Percentiles rank a stretch among this genome's conserved stretches.
These are phyloP conservation scores for Astathelohania contejeani DNA, from an alignment of 371 early-diverging fungal genomes.

Conservation along the genomic window DNA sequence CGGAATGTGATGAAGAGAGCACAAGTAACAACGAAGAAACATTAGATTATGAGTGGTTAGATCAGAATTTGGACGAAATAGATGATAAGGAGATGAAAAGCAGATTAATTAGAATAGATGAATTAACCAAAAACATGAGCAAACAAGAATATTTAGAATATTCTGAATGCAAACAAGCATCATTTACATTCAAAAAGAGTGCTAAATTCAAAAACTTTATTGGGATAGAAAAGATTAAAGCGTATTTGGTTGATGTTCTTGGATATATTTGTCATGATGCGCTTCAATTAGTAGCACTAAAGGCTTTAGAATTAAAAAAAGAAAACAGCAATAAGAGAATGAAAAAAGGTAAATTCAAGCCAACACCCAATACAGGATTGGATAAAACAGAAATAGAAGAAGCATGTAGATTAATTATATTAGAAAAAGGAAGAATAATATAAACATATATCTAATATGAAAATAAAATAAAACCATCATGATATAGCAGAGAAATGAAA, in stretches of 20 bases:
- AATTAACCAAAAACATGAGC: slow-evolving; percentile 77
- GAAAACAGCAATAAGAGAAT: too few relatives aligned
- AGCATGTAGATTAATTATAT: too few relatives aligned
- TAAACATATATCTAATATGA: too few relatives aligned
- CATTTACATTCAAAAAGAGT: slow-evolving; percentile 77
- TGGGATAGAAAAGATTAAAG: slow-evolving; percentile 62
- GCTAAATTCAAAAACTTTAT: slow-evolving; percentile 89
- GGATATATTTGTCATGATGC: slow-evolving; percentile 79
- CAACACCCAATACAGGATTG: too few relatives aligned
- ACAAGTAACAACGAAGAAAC: slow-evolving; percentile 12
- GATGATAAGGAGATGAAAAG: not conserved
- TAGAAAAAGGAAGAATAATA: too few relatives aligned
- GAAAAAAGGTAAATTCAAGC: too few relatives aligned
- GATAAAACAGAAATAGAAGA: too few relatives aligned
- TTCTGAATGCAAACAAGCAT: slow-evolving; percentile 85
- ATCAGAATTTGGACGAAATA: not conserved
- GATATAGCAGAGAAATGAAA: too few relatives aligned
- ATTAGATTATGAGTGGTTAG: not conserved
- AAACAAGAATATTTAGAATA: slow-evolving; percentile 90
- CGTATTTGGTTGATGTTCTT: slow-evolving; percentile 58
- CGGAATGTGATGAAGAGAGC: slow-evolving; percentile 9
- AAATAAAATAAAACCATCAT: too few relatives aligned
- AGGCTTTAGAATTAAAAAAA: too few relatives aligned
- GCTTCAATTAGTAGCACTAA: slow-evolving; percentile 24
- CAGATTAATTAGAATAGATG: slow-evolving; percentile 57